Evolutionary conservation across 2,329 filamentous ascomycete genomes (phyloP).

Genomic region (Penicillium sclerotigenum): DNA sequence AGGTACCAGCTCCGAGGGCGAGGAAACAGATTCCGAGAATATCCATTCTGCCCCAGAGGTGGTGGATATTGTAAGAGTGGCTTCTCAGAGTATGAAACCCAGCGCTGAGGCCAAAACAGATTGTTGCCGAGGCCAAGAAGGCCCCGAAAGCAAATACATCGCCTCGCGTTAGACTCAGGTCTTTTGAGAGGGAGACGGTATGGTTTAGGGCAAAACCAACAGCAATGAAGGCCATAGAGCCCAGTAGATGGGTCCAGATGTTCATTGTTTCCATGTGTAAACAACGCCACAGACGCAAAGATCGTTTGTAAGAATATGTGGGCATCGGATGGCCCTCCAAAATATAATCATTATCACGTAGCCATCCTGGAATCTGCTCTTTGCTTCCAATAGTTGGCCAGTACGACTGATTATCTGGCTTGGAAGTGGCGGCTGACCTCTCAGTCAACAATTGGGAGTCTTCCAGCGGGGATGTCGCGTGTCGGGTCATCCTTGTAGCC

Average conservation of each 20-base stretch:
- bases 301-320: conserved; percentile 24
- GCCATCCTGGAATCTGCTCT: conserved; percentile 25
- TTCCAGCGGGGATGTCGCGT: not conserved
- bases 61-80: conserved; percentile 30
- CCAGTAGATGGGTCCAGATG: conserved; percentile 10
- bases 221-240: conserved; percentile 1
- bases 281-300: conserved; percentile 18
- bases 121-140: conserved; percentile 6
- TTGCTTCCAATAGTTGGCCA: conserved; percentile 25
- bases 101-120: conserved; percentile 8
- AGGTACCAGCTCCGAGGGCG: conserved; percentile 17
- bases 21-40: conserved; percentile 28
- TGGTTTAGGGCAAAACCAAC: not conserved
- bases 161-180: not conserved
- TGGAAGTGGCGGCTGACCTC: not conserved
- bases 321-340: conserved; percentile 27
- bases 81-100: conserved; percentile 30
- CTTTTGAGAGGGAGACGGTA: not conserved
- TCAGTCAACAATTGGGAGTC: not conserved
- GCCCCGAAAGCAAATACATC: conserved; percentile 10
- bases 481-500: not conserved
- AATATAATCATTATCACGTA: conserved; percentile 27
- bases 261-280: conserved; percentile 17
- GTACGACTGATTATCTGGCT: not conserved
- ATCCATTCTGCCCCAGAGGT: conserved; percentile 30